phyloP scores from a whole-genome alignment of 1,284 basidiomycete species.

The Tylopilus sp. region DNA sequence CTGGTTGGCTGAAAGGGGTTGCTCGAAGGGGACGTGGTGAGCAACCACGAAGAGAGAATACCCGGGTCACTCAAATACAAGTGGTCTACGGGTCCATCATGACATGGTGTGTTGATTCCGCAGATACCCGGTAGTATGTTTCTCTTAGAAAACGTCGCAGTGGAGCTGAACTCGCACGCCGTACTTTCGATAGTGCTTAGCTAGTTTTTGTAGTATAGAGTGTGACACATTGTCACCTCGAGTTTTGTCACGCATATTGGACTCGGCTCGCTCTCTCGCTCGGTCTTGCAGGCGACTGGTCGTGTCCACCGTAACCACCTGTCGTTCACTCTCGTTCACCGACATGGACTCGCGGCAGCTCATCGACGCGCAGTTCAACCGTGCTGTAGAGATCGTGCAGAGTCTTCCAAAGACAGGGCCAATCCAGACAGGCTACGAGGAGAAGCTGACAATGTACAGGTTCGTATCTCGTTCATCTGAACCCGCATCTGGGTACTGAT shows the following conservation, averaged over 20 bases:
- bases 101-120: slow-evolving; percentile 9
- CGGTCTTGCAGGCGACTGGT: not conserved
- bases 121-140: not conserved
- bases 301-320: not conserved
- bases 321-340: not conserved
- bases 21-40: slow-evolving; percentile 36
- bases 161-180: not conserved
- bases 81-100: slow-evolving; percentile 36
- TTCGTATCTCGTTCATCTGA: slow-evolving; percentile 33
- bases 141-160: not conserved
- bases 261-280: not conserved
- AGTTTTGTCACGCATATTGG: slow-evolving; percentile 14
- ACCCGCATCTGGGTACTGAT: slow-evolving; percentile 4
- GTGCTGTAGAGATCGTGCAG: slow-evolving; percentile 94
- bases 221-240: slow-evolving; percentile 12
- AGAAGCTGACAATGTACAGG: slow-evolving; percentile 95
- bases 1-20: slow-evolving; percentile 8
- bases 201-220: too few relatives aligned
- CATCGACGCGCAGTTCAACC: slow-evolving; percentile 83
- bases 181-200: too few relatives aligned
- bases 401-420: slow-evolving; percentile 89
- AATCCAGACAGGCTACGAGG: slow-evolving; percentile 95
- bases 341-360: slow-evolving; percentile 57
- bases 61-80: slow-evolving; percentile 39
- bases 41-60: slow-evolving; percentile 35